Base-by-base conservation (phyloP, 2,329 filamentous ascomycete species). In the Chrysosporium keratinophilum region DNA sequence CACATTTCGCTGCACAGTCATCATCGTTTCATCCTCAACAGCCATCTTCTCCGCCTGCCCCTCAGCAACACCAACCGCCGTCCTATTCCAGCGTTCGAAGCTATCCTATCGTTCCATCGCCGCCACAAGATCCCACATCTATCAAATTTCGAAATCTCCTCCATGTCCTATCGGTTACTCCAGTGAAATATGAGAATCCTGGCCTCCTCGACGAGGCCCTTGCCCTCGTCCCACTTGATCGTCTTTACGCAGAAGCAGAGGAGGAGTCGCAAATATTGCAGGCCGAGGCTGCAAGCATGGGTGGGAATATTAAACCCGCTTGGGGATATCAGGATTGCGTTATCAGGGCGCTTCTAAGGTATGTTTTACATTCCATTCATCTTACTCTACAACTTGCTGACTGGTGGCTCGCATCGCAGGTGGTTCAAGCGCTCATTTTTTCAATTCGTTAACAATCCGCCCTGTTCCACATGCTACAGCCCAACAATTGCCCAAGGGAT, bases 261-360 rank as follows among this genome's bases (percentile, higher is more conserved):
- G 91, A 97, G 68, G 90, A 97, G 71, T 83, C 81, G 59, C 88
- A 96, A 67, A 83, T 96, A 31, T 76, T 95, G 62, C 82, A 86
- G 65, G 93, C 88, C 34, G 84, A 95, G 69, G 91, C 91, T 33
- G 86, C 86, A 66, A 95, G 88, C 61, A 83, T 95, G 74, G 87
- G 87, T 17, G 82, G 86, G 54, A 87, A 84, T 53, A 79, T 82
- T 60, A 85, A 86, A 67, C 81, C 90, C 1, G 85, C 89, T 74
- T 97, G 91, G 91, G 91, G 90, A 54, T 96, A 97, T 67, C 91
- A 97, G 70, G 93, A 98, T 72, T 98, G 91, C 69, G 88, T 96
- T 53, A 85, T 97, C 65, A 81, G 87, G 60, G 88, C 91, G 57
- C 76, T 97, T 59, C 76, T 97, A 64, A 84, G 83, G 86, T 89